A percentile compares a stretch with the other conserved stretches of the same genome.
Conservation (phyloP, 805 yeast genomes). For the Candida ficus region DNA sequence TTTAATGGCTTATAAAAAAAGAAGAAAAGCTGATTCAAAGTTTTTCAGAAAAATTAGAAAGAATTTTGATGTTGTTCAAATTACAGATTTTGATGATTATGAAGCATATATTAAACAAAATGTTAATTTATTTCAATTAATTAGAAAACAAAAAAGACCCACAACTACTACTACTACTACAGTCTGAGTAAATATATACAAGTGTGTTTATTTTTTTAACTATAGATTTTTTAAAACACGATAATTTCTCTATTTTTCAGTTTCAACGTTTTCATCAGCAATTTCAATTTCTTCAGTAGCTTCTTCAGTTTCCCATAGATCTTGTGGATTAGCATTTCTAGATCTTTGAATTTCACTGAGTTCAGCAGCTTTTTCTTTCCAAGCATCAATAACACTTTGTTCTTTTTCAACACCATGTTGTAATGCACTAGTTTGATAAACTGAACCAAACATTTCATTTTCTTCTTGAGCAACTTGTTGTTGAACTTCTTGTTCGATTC, state of each 20-base stretch:
- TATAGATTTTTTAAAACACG: too few species aligned
- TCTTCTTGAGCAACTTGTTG: constrained; percentile 74
- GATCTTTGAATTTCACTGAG: constrained; percentile 36
- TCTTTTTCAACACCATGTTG: constrained; percentile 70
- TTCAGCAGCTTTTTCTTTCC: constrained; percentile 68
- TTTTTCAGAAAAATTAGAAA: constrained; percentile 30
- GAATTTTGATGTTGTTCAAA: constrained; percentile 27
- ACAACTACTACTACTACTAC: neutral
- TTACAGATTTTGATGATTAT: constrained; percentile 30
- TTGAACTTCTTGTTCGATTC: constrained; percentile 80
- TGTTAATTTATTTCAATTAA: constrained; percentile 37
- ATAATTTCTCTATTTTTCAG: too few species aligned
- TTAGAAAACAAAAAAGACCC: constrained; percentile 17
- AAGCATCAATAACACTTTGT: constrained; percentile 61
- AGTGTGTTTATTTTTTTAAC: too few species aligned
- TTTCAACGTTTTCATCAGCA: neutral
- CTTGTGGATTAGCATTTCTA: constrained; percentile 13
- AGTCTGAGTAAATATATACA: neutral
- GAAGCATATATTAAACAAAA: constrained; percentile 33
- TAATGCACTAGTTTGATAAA: constrained; percentile 54
- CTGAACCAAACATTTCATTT: constrained; percentile 78
- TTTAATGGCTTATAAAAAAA: constrained; percentile 47
- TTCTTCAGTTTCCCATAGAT: constrained; percentile 1
- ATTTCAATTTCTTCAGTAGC: neutral
- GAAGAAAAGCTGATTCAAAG: constrained; percentile 39